These are phyloP conservation scores for Melampsora americana DNA, from an alignment of 1,284 basidiomycete species.

Conservation along the genomic window DNA sequence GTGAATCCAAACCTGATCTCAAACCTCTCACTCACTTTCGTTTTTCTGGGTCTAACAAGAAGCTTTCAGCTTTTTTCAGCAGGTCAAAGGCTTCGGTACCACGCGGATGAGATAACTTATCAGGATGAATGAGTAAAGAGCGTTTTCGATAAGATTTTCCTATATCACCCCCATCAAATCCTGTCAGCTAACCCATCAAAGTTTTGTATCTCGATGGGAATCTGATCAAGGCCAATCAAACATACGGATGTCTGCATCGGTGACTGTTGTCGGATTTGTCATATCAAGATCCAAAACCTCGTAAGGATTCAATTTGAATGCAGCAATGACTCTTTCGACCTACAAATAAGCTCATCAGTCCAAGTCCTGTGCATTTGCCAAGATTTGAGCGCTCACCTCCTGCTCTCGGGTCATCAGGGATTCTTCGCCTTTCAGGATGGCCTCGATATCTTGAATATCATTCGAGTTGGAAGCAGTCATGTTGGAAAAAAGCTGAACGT, in stretches of 20 bases:
- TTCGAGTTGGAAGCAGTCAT: neutral
- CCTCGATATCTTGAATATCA: slow-evolving; percentile 18
- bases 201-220: neutral
- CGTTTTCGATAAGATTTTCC: slow-evolving; percentile 35
- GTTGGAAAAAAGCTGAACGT: no score
- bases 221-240: neutral
- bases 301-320: slow-evolving; percentile 41
- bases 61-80: slow-evolving; percentile 36
- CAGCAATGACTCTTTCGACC: slow-evolving; percentile 33
- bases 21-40: slow-evolving; percentile 12
- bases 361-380: neutral
- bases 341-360: neutral
- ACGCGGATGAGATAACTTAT: slow-evolving; percentile 42
- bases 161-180: neutral
- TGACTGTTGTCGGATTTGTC: slow-evolving; percentile 6
- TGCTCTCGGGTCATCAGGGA: slow-evolving; percentile 30
- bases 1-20: neutral
- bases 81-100: slow-evolving; percentile 39
- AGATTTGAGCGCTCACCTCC: neutral
- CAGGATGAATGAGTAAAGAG: slow-evolving; percentile 41
- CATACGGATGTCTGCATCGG: slow-evolving; percentile 32
- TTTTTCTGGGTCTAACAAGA: slow-evolving; percentile 36
- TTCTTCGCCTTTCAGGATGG: slow-evolving; percentile 38
- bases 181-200: no score
- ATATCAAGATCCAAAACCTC: slow-evolving; percentile 33